A percentile compares a stretch with the other conserved stretches of the same genome.
Evolutionary conservation across 2,329 filamentous ascomycete species (phyloP).

Genomic region (Exophiala alcalophila): DNA sequence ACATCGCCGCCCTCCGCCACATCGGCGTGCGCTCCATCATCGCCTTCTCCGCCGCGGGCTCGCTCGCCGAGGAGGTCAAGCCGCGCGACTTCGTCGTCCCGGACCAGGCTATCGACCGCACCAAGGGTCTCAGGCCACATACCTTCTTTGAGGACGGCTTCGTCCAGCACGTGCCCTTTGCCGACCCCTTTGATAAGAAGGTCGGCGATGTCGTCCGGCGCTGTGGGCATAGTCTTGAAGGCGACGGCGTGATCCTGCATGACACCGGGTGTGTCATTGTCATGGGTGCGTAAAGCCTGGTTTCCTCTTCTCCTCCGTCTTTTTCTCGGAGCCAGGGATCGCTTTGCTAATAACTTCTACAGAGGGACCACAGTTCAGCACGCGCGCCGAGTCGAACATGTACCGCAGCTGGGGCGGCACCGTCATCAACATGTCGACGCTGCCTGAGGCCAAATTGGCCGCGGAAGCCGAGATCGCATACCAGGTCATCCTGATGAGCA

Average conservation of each 20-base stretch:
- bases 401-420: conserved; percentile 92
- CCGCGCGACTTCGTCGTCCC: conserved; percentile 96
- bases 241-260: conserved; percentile 81
- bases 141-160: conserved; percentile 84
- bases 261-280: conserved; percentile 81
- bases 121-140: conserved; percentile 89
- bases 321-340: not conserved
- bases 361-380: conserved; percentile 97
- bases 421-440: conserved; percentile 96
- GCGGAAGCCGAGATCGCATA: conserved; percentile 95
- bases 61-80: conserved; percentile 85
- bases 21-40: conserved; percentile 88
- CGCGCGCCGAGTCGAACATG: conserved; percentile 89
- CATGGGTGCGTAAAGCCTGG: conserved; percentile 65
- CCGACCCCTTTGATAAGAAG: conserved; percentile 83
- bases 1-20: conserved; percentile 92
- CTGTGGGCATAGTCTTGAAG: conserved; percentile 73
- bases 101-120: conserved; percentile 95
- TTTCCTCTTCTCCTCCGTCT: not conserved
- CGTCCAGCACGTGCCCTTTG: conserved; percentile 92
- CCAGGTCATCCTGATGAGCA: conserved; percentile 99
- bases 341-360: conserved; percentile 3
- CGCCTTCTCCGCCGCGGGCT: conserved; percentile 92
- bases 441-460: conserved; percentile 94
- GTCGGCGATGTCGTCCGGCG: conserved; percentile 73